phyloP scores from a whole-genome alignment of 2,329 filamentous ascomycete species.

The Aspergillus eucalypticola region DNA sequence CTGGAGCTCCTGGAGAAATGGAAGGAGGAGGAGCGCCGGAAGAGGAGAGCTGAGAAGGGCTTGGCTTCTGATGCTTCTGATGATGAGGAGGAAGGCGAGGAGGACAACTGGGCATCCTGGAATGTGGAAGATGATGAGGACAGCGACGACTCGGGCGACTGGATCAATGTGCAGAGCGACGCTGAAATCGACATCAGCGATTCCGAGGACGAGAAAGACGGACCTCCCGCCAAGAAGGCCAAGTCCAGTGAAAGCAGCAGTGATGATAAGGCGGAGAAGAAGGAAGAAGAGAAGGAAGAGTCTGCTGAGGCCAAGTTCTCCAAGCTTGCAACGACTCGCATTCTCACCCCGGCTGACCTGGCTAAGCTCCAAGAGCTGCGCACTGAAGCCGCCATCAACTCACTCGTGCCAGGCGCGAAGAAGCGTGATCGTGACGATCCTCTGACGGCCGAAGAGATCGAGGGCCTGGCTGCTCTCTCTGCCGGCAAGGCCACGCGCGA shows the following conservation, averaged over 20 bases:
- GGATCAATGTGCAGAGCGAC: constrained; percentile 87
- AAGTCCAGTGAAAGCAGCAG: constrained; percentile 43
- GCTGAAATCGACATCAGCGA: constrained; percentile 73
- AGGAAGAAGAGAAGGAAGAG: constrained; percentile 33
- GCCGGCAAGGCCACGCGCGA: constrained; percentile 81
- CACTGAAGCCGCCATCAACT: constrained; percentile 69
- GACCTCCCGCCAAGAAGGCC: constrained; percentile 63
- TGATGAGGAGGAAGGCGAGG: constrained; percentile 62
- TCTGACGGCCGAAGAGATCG: constrained; percentile 87
- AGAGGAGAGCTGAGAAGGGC: constrained; percentile 69
- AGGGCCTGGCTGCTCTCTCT: constrained; percentile 74
- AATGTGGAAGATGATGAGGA: constrained; percentile 60
- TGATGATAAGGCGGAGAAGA: constrained; percentile 28
- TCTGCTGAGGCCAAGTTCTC: constrained; percentile 45
- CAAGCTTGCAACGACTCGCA: constrained; percentile 79
- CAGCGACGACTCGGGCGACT: constrained; percentile 76
- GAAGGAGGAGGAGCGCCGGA: constrained; percentile 85
- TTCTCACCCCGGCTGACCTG: constrained; percentile 94
- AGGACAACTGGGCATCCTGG: constrained; percentile 60
- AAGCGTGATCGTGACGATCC: constrained; percentile 78
- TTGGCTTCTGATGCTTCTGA: constrained; percentile 62
- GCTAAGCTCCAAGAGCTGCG: constrained; percentile 89
- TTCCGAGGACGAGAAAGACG: constrained; percentile 68
- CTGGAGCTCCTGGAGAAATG: constrained; percentile 87
- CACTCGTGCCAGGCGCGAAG: constrained; percentile 52